Conservation (phyloP, 2,329 filamentous ascomycete genomes). For the Alternaria sp. region DNA sequence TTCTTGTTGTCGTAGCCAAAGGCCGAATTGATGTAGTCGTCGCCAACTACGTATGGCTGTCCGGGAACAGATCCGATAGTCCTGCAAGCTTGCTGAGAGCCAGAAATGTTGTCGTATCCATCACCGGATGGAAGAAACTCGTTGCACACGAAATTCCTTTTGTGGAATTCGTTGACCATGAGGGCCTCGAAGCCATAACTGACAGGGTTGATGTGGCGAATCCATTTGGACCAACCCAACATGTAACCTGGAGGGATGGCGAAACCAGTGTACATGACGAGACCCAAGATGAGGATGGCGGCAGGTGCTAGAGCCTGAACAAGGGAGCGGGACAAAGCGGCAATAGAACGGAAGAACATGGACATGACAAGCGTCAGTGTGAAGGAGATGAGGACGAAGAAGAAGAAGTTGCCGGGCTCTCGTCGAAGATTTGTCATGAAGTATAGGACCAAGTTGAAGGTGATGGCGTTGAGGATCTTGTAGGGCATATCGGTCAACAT, state of each 20-base stretch:
- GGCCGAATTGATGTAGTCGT: conserved; percentile 48
- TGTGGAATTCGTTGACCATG: conserved; percentile 83
- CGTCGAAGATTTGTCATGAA: conserved; percentile 86
- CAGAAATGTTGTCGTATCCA: conserved; percentile 49
- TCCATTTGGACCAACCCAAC: conserved; percentile 82
- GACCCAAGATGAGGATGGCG: conserved; percentile 67
- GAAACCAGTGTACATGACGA: conserved; percentile 75
- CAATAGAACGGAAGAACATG: conserved; percentile 85
- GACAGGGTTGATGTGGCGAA: conserved; percentile 81
- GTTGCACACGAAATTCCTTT: conserved; percentile 65
- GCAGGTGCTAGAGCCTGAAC: conserved; percentile 66
- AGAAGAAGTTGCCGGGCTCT: conserved; percentile 80
- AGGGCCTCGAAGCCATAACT: conserved; percentile 82
- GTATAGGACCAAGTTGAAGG: conserved; percentile 83
- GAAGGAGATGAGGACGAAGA: conserved; percentile 81
- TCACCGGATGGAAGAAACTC: conserved; percentile 55
- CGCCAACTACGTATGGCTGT: conserved; percentile 50
- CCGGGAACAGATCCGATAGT: conserved; percentile 55
- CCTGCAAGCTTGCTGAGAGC: conserved; percentile 51
- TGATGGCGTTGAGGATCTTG: conserved; percentile 76
- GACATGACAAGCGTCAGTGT: conserved; percentile 79
- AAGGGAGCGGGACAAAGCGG: conserved; percentile 74
- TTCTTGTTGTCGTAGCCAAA: conserved; percentile 49
- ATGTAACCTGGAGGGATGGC: conserved; percentile 67
- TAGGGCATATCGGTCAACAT: conserved; percentile 88